Evolutionary conservation across 805 yeast genomes (phyloP).

Genomic region (Kurtzmaniella fragi): DNA sequence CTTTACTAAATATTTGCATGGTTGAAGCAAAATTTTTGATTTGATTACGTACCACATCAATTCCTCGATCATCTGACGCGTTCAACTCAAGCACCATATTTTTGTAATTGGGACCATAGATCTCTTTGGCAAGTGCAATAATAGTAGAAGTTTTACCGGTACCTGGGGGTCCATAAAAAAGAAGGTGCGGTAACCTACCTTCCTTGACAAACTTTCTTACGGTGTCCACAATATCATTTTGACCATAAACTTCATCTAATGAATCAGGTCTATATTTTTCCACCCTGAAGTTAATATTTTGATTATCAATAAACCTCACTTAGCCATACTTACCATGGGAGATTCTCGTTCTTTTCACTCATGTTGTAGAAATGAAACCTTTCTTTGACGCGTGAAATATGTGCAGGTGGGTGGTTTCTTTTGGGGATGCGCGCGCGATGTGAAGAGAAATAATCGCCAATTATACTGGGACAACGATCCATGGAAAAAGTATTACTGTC

Average conservation of each 20-base stretch:
- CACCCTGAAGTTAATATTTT: too few species aligned
- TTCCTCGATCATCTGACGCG: conserved; percentile 97
- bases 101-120: conserved; percentile 74
- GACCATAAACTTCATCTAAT: conserved; percentile 88
- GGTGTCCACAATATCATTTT: conserved; percentile 78
- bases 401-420: background rate
- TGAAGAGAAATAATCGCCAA: too few species aligned
- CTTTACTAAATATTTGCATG: conserved; percentile 81
- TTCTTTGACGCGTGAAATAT: conserved; percentile 1
- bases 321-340: conserved; percentile 47
- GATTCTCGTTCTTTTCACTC: conserved; percentile 32
- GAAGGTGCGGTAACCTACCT: conserved; percentile 81
- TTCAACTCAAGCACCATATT: conserved; percentile 93
- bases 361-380: conserved; percentile 3
- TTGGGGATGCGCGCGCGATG: too few species aligned
- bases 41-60: conserved; percentile 95
- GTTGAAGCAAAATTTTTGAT: conserved; percentile 96
- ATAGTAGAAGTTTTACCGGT: conserved; percentile 91
- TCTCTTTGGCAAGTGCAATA: conserved; percentile 79
- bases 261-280: conserved; percentile 90
- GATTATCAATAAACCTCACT: too few species aligned
- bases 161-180: conserved; percentile 95
- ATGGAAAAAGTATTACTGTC: too few species aligned
- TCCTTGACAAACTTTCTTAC: conserved; percentile 79
- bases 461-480: too few species aligned